These are phyloP conservation scores for Apophysomyces sp. DNA, from an alignment of 371 early-diverging fungal genomes.

Conservation along the genomic window DNA sequence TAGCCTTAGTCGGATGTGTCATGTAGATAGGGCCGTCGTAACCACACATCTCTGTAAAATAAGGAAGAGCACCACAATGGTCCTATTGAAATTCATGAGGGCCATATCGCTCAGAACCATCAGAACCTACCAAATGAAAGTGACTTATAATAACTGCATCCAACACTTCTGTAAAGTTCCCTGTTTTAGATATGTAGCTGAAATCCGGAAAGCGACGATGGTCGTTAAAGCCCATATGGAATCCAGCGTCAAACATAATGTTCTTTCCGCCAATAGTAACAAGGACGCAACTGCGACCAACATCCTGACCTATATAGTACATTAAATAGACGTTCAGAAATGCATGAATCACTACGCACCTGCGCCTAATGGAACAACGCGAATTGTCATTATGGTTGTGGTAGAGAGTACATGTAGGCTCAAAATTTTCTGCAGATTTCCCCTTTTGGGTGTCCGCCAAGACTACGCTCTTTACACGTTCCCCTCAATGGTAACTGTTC, in stretches of 20 bases:
- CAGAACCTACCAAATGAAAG: conserved; percentile 72
- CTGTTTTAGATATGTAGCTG: conserved; percentile 84
- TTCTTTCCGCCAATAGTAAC: conserved; percentile 86
- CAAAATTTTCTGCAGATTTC: neutral
- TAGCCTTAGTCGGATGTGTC: conserved; percentile 96
- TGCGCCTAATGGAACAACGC: conserved; percentile 58
- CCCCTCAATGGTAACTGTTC: neutral
- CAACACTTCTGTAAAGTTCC: conserved; percentile 80
- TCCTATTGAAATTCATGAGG: conserved; percentile 41
- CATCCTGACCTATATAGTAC: conserved; percentile 72
- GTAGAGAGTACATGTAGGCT: neutral
- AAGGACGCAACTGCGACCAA: conserved; percentile 93
- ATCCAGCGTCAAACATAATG: conserved; percentile 92
- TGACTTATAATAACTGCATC: conserved; percentile 95
- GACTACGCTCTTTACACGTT: neutral
- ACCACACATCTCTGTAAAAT: conserved; percentile 94
- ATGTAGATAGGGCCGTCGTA: conserved; percentile 96
- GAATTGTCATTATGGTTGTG: conserved; percentile 39
- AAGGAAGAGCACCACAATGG: conserved; percentile 97
- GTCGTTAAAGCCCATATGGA: conserved; percentile 99
- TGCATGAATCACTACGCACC: conserved; percentile 13
- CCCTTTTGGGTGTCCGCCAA: neutral
- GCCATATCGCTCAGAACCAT: neutral
- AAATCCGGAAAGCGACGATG: conserved; percentile 98
- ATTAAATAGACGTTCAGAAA: conserved; percentile 20